Base-by-base conservation (phyloP, 1,284 basidiomycete species). In the Ceratobasidium sp. region DNA sequence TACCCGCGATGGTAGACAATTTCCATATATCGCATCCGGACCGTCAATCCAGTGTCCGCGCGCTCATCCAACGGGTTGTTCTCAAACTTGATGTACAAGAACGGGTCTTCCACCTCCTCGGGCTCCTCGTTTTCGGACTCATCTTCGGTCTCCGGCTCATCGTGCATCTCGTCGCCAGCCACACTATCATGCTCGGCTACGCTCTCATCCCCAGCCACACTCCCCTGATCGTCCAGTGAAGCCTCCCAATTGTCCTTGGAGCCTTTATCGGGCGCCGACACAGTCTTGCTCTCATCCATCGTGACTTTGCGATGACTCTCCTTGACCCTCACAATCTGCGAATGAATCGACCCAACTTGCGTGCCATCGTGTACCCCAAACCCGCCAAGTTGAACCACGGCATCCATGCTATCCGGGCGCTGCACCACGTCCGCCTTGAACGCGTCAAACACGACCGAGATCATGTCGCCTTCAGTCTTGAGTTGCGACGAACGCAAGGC, bases 1-100 rank as follows among this genome's bases (percentile, higher is more conserved):
- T 98, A 99, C 42, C 93, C 92, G 77, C 86, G 88, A 79, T 99
- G 95, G 78, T 99, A 99, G 72, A 99, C 93, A 76, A 99, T 94
- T 81, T 99, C 96, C 89, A 98, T 92, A 77, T 96, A 94, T 6
- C 95, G 88, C 92, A 99, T 94, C 73, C 89, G 90, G 69, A 98
- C 87, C 6, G 91, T 92, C 71, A 99, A 82, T 0, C 92, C 95
- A 77, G 87, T 97, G 80, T 99, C 96, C 42, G 98, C 96, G 54
- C 94, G 88, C 67, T 92, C 90, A 80, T 98, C 95, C 51, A 98
- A 83, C 8, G 97, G 98, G 76, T 95, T 96, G 74, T 91, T 89
- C 82, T 99, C 98, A 76, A 96, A 94, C 78, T 92, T 94, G 77
- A 97, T 82, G 76, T 87, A 93, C 81, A 99, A 95, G 85, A 99